Conservation (phyloP, 1,284 basidiomycete genomes). For the Grifola frondosa region DNA sequence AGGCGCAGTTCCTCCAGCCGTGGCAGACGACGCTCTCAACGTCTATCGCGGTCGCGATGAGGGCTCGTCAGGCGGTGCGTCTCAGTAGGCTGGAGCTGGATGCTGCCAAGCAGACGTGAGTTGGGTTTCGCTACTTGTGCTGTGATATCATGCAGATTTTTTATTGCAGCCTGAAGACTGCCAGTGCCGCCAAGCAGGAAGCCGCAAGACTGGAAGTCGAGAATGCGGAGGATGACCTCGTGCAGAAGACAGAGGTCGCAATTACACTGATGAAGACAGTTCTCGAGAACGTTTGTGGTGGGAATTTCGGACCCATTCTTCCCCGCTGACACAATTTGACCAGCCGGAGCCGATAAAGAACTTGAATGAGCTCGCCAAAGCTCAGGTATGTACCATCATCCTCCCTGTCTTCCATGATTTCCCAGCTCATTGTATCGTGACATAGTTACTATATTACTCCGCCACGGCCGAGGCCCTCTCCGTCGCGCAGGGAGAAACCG, state of each 20-base stretch:
- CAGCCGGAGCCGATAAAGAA: slow-evolving; percentile 96
- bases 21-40: slow-evolving; percentile 88
- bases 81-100: slow-evolving; percentile 71
- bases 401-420: background rate
- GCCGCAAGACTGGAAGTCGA: slow-evolving; percentile 89
- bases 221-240: slow-evolving; percentile 94
- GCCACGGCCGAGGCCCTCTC: slow-evolving; percentile 84
- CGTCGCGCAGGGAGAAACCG: slow-evolving; percentile 84
- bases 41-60: slow-evolving; percentile 84
- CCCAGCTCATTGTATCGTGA: background rate
- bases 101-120: slow-evolving; percentile 58
- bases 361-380: slow-evolving; percentile 89
- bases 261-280: slow-evolving; percentile 99
- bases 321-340: background rate
- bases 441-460: slow-evolving; percentile 79
- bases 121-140: slow-evolving; percentile 8
- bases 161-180: slow-evolving; percentile 67
- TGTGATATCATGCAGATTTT: background rate
- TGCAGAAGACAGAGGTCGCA: slow-evolving; percentile 96
- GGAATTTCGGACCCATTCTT: background rate
- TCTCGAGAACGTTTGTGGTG: slow-evolving; percentile 80
- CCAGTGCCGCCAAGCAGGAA: slow-evolving; percentile 76
- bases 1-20: slow-evolving; percentile 79
- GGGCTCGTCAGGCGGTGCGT: slow-evolving; percentile 86
- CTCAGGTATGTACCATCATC: slow-evolving; percentile 50